Evolutionary conservation across 2,329 filamentous ascomycete genomes (phyloP).

Genomic region (Phialocephala subalpina): DNA sequence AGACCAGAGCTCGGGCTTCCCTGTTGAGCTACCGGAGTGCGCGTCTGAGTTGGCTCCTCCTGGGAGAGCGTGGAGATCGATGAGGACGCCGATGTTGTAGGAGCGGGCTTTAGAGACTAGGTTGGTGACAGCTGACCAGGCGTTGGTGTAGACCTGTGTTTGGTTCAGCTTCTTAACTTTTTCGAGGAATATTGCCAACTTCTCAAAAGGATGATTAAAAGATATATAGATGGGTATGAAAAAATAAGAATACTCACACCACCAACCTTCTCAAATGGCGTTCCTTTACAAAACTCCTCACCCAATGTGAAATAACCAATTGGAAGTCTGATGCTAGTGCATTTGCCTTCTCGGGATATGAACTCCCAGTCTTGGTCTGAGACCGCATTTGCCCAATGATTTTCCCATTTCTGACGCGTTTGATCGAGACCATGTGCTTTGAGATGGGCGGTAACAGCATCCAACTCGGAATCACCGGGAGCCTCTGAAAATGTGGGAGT

Average conservation of each 20-base stretch:
- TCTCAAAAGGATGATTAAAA: too few relatives aligned
- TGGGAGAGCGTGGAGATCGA: conserved; percentile 66
- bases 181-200: too few relatives aligned
- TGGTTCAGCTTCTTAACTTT: neutral
- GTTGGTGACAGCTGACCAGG: conserved; percentile 58
- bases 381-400: conserved; percentile 59
- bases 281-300: conserved; percentile 55
- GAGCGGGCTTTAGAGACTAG: conserved; percentile 54
- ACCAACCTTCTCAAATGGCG: conserved; percentile 56
- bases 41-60: conserved; percentile 63
- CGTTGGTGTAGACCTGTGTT: conserved; percentile 51
- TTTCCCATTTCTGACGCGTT: conserved; percentile 58
- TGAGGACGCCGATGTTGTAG: conserved; percentile 61
- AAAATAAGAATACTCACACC: conserved; percentile 48
- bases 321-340: conserved; percentile 65
- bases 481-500: conserved; percentile 55
- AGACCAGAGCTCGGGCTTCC: conserved; percentile 59
- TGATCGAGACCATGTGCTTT: conserved; percentile 54
- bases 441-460: conserved; percentile 55
- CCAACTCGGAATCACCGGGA: conserved; percentile 56
- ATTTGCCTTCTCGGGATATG: conserved; percentile 58
- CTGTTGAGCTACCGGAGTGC: conserved; percentile 62
- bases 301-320: conserved; percentile 67
- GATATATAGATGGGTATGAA: too few relatives aligned
- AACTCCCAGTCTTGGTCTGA: conserved; percentile 60